A percentile compares a stretch with the other conserved stretches of the same genome.
Conservation (phyloP, 83 land plant genomes). For the Larix sibirica region DNA sequence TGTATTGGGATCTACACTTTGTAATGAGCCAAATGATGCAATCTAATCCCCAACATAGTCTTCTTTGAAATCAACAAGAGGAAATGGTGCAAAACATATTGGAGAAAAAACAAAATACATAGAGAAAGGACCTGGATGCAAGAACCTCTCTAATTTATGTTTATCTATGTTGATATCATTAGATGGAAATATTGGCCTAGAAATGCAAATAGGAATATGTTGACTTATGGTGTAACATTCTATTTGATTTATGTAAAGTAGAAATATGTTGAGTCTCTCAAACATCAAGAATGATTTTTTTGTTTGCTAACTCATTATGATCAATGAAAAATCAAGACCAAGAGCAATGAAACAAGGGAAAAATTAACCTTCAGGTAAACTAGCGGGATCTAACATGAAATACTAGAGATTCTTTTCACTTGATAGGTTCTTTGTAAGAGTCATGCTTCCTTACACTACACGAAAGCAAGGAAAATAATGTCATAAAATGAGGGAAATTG, state of each 20-base stretch:
- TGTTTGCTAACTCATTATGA: neutral
- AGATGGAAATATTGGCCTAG: slow-evolving; percentile 94
- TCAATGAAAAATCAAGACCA: neutral
- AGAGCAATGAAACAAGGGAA: neutral
- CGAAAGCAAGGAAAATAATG: slow-evolving; percentile 16
- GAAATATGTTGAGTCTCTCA: neutral
- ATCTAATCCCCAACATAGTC: slow-evolving; percentile 31
- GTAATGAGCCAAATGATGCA: slow-evolving; percentile 82
- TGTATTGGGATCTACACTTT: slow-evolving; percentile 76
- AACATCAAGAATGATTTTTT: neutral
- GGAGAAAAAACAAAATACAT: slow-evolving; percentile 90
- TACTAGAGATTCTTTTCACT: slow-evolving; percentile 71
- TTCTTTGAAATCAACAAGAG: slow-evolving; percentile 65
- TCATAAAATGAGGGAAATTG: neutral
- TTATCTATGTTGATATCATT: slow-evolving; percentile 86
- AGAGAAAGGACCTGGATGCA: slow-evolving; percentile 88
- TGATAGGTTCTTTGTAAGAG: slow-evolving; percentile 73
- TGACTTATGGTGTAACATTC: neutral
- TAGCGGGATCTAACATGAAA: slow-evolving; percentile 95
- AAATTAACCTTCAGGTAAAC: slow-evolving; percentile 66
- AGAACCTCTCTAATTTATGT: slow-evolving; percentile 96
- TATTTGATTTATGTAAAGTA: neutral
- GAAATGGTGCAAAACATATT: slow-evolving; percentile 73
- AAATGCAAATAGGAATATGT: slow-evolving; percentile 6
- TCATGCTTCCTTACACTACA: slow-evolving; percentile 91